Evolutionary conservation across 176 grass and related monocot genomes (phyloP).

Genomic region (Elymus sibiricus): DNA sequence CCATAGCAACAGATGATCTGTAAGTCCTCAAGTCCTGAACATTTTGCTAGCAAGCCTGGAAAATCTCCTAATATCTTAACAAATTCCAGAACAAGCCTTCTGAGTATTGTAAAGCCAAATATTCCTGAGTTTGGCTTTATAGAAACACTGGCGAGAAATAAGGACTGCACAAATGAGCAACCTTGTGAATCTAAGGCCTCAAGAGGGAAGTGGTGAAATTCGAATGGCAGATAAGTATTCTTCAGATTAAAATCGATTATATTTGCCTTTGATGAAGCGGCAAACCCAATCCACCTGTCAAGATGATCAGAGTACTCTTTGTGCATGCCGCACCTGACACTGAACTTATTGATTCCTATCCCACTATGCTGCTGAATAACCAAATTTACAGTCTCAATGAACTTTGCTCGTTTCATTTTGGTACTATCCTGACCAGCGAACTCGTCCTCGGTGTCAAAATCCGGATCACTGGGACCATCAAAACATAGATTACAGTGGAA

Average conservation of each 20-base stretch:
- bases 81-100: not conserved
- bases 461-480: too few relatives aligned
- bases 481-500: too few relatives aligned
- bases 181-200: slow-evolving; percentile 4
- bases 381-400: too few relatives aligned
- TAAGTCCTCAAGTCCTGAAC: not conserved
- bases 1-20: not conserved
- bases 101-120: slow-evolving; percentile 6
- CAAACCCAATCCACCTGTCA: slow-evolving; percentile 18
- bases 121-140: not conserved
- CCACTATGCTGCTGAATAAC: too few relatives aligned
- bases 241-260: slow-evolving; percentile 5
- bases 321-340: too few relatives aligned
- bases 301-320: not conserved
- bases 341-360: too few relatives aligned
- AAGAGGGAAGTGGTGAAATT: slow-evolving; percentile 11
- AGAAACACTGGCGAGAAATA: not conserved
- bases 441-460: too few relatives aligned
- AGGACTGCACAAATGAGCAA: not conserved
- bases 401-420: too few relatives aligned
- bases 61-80: slow-evolving; percentile 17
- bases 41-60: slow-evolving; percentile 16
- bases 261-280: not conserved
- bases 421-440: too few relatives aligned
- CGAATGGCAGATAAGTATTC: not conserved